Evolutionary conservation across 257 asterid species (phyloP).

Genomic region (Solanum neorickii): DNA sequence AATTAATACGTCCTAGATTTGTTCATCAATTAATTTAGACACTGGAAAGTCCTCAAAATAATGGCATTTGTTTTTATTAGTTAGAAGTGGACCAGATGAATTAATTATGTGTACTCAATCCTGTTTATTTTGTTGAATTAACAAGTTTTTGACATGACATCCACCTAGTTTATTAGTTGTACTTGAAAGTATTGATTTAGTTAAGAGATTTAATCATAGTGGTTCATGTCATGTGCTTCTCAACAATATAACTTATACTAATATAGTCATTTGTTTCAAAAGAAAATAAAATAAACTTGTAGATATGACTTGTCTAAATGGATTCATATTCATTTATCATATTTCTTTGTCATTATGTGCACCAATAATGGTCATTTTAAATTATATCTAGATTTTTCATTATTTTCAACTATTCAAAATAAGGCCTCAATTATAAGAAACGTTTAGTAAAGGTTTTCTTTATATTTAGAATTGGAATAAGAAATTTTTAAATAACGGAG

Average conservation of each 20-base stretch:
- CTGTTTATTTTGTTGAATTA: neutral
- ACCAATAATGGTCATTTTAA: neutral
- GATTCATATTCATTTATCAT: neutral
- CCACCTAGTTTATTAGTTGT: neutral
- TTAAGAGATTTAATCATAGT: neutral
- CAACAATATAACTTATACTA: neutral
- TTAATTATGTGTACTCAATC: neutral
- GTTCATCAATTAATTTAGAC: neutral
- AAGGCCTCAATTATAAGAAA: no score
- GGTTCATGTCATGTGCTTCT: neutral
- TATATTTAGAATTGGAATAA: no score
- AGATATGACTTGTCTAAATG: neutral
- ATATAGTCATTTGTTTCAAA: neutral
- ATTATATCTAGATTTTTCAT: no score
- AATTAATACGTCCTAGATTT: neutral
- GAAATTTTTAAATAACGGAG: no score
- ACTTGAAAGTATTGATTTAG: neutral
- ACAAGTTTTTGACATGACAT: neutral
- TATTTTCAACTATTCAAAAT: neutral
- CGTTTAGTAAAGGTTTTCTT: no score
- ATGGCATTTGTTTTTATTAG: neutral
- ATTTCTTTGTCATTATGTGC: neutral
- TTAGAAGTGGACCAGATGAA: neutral
- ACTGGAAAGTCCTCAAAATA: neutral
- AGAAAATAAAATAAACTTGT: neutral